A percentile compares a stretch with the other conserved stretches of the same genome.
Evolutionary conservation across 2,329 filamentous ascomycete genomes (phyloP).

Genomic region (Nigrospora osmanthi): DNA sequence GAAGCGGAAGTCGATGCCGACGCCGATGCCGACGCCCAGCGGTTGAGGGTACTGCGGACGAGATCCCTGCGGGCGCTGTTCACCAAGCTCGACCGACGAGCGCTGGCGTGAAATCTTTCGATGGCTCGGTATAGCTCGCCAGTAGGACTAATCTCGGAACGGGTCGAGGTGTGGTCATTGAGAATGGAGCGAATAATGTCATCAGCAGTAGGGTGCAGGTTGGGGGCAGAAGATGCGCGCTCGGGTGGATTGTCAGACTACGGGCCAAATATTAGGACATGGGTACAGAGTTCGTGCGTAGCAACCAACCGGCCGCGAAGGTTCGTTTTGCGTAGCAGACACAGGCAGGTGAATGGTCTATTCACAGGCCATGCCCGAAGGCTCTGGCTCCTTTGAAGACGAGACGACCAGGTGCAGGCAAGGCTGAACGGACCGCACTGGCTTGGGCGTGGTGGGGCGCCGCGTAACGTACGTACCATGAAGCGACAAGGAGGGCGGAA

Average conservation of each 20-base stretch:
- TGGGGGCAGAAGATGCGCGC: constrained; percentile 13
- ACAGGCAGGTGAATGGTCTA: too few relatives aligned
- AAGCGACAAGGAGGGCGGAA: not conserved
- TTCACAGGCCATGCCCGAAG: too few relatives aligned
- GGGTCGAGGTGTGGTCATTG: constrained; percentile 24
- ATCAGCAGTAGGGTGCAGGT: constrained; percentile 19
- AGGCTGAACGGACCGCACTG: too few relatives aligned
- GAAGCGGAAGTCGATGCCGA: constrained; percentile 3
- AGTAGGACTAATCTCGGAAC: constrained; percentile 29
- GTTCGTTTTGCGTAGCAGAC: too few relatives aligned
- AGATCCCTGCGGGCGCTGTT: constrained; percentile 11
- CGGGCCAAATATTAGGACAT: not conserved
- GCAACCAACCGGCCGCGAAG: too few relatives aligned
- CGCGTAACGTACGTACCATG: constrained; percentile 1
- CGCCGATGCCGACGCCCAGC: constrained; percentile 16
- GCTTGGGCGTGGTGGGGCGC: too few relatives aligned
- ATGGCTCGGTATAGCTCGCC: constrained; percentile 34
- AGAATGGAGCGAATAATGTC: constrained; percentile 28
- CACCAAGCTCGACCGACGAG: constrained; percentile 13
- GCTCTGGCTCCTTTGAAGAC: too few relatives aligned
- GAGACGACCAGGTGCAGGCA: too few relatives aligned
- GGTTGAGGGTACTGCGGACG: constrained; percentile 12
- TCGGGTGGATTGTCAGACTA: constrained; percentile 22
- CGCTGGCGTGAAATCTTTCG: constrained; percentile 30
- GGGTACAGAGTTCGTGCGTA: too few relatives aligned